Percentiles rank a stretch among this genome's conserved stretches.
Conservation (phyloP, 768 basidiomycete species). For the Pulveroboletus sp. region DNA sequence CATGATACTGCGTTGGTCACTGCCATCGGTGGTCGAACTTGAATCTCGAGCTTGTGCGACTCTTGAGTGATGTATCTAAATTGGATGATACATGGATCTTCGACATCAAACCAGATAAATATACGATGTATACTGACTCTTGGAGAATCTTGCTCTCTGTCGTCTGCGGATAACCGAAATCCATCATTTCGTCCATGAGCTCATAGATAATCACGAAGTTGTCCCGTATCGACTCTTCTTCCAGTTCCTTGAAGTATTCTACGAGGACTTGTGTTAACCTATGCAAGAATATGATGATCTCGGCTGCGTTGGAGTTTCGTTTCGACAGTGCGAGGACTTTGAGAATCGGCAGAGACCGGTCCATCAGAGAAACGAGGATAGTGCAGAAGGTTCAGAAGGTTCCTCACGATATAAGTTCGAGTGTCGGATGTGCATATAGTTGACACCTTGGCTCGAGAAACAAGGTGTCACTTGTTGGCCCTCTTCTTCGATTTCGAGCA, state of each 20-base stretch:
- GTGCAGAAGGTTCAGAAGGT: constrained; percentile 6
- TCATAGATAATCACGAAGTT: constrained; percentile 99
- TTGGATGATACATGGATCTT: neutral
- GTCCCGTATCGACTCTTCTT: constrained; percentile 98
- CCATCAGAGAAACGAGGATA: neutral
- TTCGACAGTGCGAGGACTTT: constrained; percentile 93
- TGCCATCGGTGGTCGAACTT: constrained; percentile 89
- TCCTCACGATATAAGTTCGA: constrained; percentile 90
- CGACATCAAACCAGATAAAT: neutral
- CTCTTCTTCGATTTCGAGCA: constrained; percentile 96
- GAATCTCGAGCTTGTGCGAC: constrained; percentile 93
- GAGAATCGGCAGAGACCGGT: neutral
- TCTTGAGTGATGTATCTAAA: constrained; percentile 95
- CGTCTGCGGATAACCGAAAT: constrained; percentile 98
- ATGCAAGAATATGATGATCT: constrained; percentile 95
- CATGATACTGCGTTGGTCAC: constrained; percentile 99
- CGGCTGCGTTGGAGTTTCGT: constrained; percentile 92
- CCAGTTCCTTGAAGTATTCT: constrained; percentile 99
- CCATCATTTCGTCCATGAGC: constrained; percentile 99
- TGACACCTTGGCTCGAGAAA: constrained; percentile 91
- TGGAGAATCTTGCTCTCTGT: constrained; percentile 99
- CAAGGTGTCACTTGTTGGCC: constrained; percentile 95
- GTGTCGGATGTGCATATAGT: constrained; percentile 98
- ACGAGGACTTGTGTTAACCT: constrained; percentile 87
- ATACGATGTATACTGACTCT: constrained; percentile 54